Percentiles rank a stretch among this genome's conserved stretches.
Conservation (phyloP, 805 yeast genomes). For the Metschnikowia henanensis region DNA sequence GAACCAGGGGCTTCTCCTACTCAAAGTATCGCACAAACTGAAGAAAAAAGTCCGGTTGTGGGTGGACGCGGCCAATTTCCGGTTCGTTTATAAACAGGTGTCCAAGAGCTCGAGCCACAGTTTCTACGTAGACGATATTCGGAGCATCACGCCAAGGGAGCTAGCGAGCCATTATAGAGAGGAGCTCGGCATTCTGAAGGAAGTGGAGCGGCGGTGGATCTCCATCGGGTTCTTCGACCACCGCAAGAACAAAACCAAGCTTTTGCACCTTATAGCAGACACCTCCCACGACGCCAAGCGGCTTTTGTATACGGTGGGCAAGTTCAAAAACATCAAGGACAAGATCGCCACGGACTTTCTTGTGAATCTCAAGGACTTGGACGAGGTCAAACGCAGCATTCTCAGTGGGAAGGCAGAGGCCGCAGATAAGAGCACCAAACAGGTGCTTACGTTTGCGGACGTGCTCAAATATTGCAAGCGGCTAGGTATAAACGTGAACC, state of each 20-base stretch:
- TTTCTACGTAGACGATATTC: conserved; percentile 59
- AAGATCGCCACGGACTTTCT: conserved; percentile 56
- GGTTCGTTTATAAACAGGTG: conserved; percentile 48
- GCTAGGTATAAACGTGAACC: conserved; percentile 71
- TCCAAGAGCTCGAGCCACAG: conserved; percentile 23
- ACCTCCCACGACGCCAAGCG: conserved; percentile 57
- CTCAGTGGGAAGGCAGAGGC: conserved; percentile 24
- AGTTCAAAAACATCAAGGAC: conserved; percentile 60
- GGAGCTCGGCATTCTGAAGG: conserved; percentile 72
- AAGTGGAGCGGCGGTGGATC: conserved; percentile 70
- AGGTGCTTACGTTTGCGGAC: conserved; percentile 58
- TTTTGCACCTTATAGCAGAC: conserved; percentile 76
- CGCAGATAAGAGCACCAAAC: conserved; percentile 23
- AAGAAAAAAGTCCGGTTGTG: conserved; percentile 56
- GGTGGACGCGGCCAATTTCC: conserved; percentile 55
- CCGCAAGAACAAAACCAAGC: conserved; percentile 64
- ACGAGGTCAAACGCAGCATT: conserved; percentile 27
- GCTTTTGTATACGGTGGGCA: conserved; percentile 56
- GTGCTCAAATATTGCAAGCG: conserved; percentile 63
- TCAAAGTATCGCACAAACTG: conserved; percentile 71
- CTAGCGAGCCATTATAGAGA: conserved; percentile 86
- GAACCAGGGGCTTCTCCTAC: conserved; percentile 57
- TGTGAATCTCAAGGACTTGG: conserved; percentile 38
- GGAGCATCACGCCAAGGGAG: conserved; percentile 57
- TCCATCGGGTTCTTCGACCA: conserved; percentile 70